Percentiles rank a stretch among this genome's conserved stretches.
phyloP scores from a whole-genome alignment of 257 asterid species.

The Solanum neorickii region DNA sequence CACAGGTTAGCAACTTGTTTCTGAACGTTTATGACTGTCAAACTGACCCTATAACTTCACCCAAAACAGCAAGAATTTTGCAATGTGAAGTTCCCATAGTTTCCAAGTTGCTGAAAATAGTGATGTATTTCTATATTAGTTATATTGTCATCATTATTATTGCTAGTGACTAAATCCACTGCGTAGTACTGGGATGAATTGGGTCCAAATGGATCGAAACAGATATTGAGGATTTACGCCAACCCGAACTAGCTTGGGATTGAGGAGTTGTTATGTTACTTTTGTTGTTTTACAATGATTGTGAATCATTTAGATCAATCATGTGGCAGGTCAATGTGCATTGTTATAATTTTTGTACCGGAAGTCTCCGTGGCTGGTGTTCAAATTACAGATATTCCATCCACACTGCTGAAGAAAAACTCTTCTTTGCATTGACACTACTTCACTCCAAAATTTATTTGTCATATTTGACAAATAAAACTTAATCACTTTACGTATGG shows the following conservation, averaged over 20 bases:
- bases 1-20: conserved; percentile 34
- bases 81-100: neutral
- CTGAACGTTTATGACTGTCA: neutral
- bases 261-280: neutral
- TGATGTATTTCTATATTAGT: neutral
- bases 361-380: neutral
- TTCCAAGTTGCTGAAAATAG: neutral
- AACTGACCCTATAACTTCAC: neutral
- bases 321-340: neutral
- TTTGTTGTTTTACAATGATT: neutral
- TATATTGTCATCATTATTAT: neutral
- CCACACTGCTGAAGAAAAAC: neutral
- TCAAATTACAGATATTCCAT: neutral
- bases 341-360: neutral
- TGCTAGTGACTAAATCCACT: neutral
- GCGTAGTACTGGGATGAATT: neutral
- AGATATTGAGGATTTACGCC: neutral
- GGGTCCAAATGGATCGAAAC: neutral
- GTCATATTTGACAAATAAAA: neutral
- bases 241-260: neutral
- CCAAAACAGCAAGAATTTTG: neutral
- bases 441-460: neutral
- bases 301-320: neutral
- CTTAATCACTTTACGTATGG: neutral
- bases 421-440: neutral